Conservation (phyloP, 2,329 filamentous ascomycete species). For the Scedosporium minutisporum region DNA sequence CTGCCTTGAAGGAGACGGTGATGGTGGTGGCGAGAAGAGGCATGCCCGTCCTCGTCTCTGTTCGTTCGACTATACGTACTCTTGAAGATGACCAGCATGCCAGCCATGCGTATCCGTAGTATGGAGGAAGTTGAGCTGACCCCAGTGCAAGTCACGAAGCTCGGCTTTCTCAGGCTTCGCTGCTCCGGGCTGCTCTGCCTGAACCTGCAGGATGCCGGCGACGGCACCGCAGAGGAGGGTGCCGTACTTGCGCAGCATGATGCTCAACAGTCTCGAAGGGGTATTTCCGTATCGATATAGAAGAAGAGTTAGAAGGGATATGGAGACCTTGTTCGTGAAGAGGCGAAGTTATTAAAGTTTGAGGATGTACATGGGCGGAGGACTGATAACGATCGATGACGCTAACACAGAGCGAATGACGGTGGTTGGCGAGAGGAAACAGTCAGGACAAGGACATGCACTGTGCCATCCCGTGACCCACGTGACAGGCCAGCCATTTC, state of each 20-base stretch:
- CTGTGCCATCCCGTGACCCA: not conserved
- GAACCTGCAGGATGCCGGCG: slow-evolving; percentile 21
- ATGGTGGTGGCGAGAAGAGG: not conserved
- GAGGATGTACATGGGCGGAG: not conserved
- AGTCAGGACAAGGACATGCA: not conserved
- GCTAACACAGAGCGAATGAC: not conserved
- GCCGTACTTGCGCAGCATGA: slow-evolving; percentile 2
- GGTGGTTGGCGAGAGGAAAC: not conserved
- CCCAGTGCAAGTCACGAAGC: slow-evolving; percentile 78
- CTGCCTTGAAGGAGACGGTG: not conserved
- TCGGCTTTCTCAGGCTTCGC: slow-evolving; percentile 69
- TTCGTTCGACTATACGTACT: slow-evolving; percentile 43
- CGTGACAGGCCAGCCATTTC: not conserved
- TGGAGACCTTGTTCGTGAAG: not conserved
- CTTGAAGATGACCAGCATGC: slow-evolving; percentile 86
- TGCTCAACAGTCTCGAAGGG: not conserved
- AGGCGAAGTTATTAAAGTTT: not conserved
- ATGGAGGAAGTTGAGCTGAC: slow-evolving; percentile 93
- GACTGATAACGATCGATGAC: not conserved
- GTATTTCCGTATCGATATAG: not conserved
- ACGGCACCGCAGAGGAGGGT: not conserved
- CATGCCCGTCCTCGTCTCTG: not conserved
- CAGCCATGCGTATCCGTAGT: slow-evolving; percentile 96
- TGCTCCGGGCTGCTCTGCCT: slow-evolving; percentile 65
- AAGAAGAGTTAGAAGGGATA: not conserved